Percentiles rank a stretch among this genome's conserved stretches.
Evolutionary conservation across 2,329 filamentous ascomycete species (phyloP).

Genomic region (Microsporum audouinii): DNA sequence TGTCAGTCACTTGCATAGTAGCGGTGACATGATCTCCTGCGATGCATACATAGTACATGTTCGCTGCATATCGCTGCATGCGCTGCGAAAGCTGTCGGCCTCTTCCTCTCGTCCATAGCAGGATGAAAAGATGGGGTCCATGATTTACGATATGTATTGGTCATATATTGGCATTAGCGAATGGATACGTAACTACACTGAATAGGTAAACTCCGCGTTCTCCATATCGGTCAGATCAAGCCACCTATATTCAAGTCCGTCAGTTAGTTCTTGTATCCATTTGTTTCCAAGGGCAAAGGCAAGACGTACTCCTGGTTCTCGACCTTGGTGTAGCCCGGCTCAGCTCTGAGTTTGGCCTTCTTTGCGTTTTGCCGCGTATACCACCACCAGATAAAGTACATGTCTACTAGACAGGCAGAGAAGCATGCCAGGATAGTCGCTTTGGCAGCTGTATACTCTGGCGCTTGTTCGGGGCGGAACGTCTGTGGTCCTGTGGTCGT

Average conservation of each 20-base stretch:
- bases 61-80: too few relatives aligned
- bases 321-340: constrained; percentile 48
- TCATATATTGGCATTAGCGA: not conserved
- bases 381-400: constrained; percentile 53
- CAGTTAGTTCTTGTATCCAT: not conserved
- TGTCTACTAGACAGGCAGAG: constrained; percentile 34
- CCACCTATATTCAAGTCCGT: constrained; percentile 25
- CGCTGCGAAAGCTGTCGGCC: too few relatives aligned
- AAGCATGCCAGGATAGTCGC: constrained; percentile 22
- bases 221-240: constrained; percentile 55
- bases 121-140: too few relatives aligned
- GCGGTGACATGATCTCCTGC: too few relatives aligned
- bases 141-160: too few relatives aligned
- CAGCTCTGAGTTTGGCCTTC: constrained; percentile 44
- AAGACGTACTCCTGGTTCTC: constrained; percentile 52
- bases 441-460: constrained; percentile 30
- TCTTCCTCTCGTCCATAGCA: too few relatives aligned
- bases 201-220: constrained; percentile 54
- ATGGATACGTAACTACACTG: constrained; percentile 29
- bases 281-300: not conserved
- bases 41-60: too few relatives aligned
- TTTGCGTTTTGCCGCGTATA: constrained; percentile 48
- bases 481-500: constrained; percentile 37
- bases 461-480: constrained; percentile 43
- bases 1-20: too few relatives aligned